Evolutionary conservation across 495 filamentous ascomycete genomes (phyloP).

Genomic region (Penicillium soppii): DNA sequence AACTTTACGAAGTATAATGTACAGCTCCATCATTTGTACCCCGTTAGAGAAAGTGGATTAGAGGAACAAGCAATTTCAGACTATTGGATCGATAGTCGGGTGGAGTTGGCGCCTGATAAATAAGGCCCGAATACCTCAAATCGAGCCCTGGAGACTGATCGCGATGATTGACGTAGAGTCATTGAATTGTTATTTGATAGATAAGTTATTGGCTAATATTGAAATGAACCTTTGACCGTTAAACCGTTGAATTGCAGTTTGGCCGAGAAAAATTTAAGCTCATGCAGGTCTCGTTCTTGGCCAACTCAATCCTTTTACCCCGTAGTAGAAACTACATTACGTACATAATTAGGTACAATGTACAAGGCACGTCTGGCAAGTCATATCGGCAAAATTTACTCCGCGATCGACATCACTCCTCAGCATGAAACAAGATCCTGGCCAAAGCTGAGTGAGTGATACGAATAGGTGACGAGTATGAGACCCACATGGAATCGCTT

Average conservation of each 20-base stretch:
- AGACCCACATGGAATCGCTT: slow-evolving; percentile 1
- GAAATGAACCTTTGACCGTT: too few species aligned
- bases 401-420: neutral
- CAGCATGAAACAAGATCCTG: slow-evolving; percentile 1
- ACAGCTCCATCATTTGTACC: too few species aligned
- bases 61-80: neutral
- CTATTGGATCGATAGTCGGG: neutral
- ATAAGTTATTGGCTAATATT: too few species aligned
- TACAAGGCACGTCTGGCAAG: neutral
- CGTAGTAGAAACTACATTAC: too few species aligned
- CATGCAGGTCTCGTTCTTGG: neutral
- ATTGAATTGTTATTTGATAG: too few species aligned
- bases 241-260: neutral
- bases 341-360: too few species aligned
- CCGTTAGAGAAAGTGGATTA: neutral
- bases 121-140: neutral
- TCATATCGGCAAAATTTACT: neutral
- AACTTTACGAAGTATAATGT: too few species aligned
- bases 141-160: neutral
- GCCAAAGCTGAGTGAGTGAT: neutral
- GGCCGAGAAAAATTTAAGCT: neutral
- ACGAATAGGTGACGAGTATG: slow-evolving; percentile 3
- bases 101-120: neutral
- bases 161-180: too few species aligned
- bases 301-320: neutral